A percentile compares a stretch with the other conserved stretches of the same genome.
Evolutionary conservation across 345 rosid genomes (phyloP).

Genomic region (Moricandia arvensis): DNA sequence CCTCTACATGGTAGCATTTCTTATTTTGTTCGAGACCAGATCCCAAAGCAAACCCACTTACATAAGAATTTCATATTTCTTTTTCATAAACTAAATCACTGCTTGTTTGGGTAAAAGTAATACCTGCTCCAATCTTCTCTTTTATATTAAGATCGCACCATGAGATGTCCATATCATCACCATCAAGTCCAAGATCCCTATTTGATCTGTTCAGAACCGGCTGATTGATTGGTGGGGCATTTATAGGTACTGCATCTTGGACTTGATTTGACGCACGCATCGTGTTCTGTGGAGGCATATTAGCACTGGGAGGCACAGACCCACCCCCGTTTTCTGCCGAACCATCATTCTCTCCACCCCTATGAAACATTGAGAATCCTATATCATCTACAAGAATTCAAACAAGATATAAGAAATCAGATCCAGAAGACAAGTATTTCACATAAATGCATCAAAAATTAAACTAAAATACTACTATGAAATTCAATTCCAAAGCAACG

Average conservation of each 20-base stretch:
- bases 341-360: slow-evolving; percentile 51
- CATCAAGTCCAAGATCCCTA: slow-evolving; percentile 61
- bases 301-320: slow-evolving; percentile 33
- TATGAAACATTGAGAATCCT: slow-evolving; percentile 53
- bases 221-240: slow-evolving; percentile 44
- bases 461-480: background rate
- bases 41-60: slow-evolving; percentile 11
- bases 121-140: slow-evolving; percentile 99
- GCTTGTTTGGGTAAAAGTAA: background rate
- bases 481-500: background rate
- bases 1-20: background rate
- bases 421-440: slow-evolving; percentile 12
- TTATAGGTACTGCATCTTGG: slow-evolving; percentile 48
- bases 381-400: slow-evolving; percentile 48
- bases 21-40: background rate
- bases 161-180: slow-evolving; percentile 85
- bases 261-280: slow-evolving; percentile 40
- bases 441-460: slow-evolving; percentile 8
- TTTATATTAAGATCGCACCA: slow-evolving; percentile 88
- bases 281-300: slow-evolving; percentile 47
- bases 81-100: background rate
- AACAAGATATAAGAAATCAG: slow-evolving; percentile 28
- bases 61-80: slow-evolving; percentile 2
- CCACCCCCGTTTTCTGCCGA: slow-evolving; percentile 46
- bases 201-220: slow-evolving; percentile 44